Base-by-base conservation (phyloP, 108 stramenopile genomes). In the Cylindrotheca fusiformis region DNA sequence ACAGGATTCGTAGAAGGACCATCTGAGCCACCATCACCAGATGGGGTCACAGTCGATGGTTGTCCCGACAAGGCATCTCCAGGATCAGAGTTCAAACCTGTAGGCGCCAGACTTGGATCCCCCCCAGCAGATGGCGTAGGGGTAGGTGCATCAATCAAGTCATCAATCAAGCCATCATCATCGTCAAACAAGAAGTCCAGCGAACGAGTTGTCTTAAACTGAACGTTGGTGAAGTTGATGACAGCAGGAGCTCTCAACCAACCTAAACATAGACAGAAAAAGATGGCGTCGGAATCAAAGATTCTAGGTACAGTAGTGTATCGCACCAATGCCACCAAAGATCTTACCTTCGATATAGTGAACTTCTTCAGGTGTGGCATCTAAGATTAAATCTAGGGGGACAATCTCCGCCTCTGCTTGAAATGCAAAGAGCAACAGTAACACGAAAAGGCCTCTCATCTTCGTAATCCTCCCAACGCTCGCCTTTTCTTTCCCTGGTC, bases 241-340 rank as follows among this genome's bases (percentile, higher is more conserved):
- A 58, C 84, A 4, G 82, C 88, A 14, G 88, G 88, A 6, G 85
- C 79, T 14, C 83, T 62, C 19, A 90, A 24, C 55, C 65, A 90
- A 17, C 85, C 88, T 64, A 60, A 41, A 25, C 17, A 52, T 33
- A 5, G 1, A 23, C 2, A 18, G 20, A 36, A 24, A 32, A 48
- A 52, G 33, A 32, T 51, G 10, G 50, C 19, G 22, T n/a, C 12
- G 14, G 27, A 14, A 21, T 19, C n/a, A n/a, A n/a, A n/a, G n/a
- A n/a, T n/a, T n/a, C n/a, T n/a, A n/a, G n/a, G n/a, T n/a, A n/a
- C n/a, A n/a, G n/a, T n/a, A n/a, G n/a, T n/a, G n/a, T n/a, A n/a
- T n/a, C n/a, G n/a, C 47, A 19, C 44, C n/a, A 23, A 4, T 28
- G 10, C 19, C 33, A 59, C 17, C 20, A 21, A 46, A 46, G 23